These are phyloP conservation scores for Aspergillus funiculosus DNA, from an alignment of 495 filamentous ascomycete species.

Conservation along the genomic window DNA sequence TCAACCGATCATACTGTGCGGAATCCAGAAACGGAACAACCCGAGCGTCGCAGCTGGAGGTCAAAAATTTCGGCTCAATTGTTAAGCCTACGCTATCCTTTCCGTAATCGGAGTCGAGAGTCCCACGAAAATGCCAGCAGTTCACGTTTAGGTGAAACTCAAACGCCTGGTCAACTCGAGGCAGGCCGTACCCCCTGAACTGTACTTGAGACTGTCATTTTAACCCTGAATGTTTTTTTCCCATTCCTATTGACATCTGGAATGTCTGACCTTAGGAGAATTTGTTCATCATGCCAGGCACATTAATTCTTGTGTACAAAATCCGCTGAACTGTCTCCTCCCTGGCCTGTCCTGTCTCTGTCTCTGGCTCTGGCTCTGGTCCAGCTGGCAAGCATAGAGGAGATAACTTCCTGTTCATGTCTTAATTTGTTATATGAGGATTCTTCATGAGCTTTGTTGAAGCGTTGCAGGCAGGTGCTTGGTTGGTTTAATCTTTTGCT, in stretches of 20 bases:
- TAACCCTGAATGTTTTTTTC: conserved; percentile 6
- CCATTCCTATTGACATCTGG: conserved; percentile 26
- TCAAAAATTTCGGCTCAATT: neutral
- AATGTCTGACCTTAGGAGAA: conserved; percentile 25
- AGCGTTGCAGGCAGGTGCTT: no score
- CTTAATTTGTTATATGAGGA: no score
- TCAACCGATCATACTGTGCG: neutral
- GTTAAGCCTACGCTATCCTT: conserved; percentile 1
- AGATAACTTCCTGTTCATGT: no score
- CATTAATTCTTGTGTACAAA: neutral
- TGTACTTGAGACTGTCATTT: neutral
- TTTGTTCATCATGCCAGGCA: neutral
- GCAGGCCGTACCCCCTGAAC: conserved; percentile 19
- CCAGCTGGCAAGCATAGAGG: no score
- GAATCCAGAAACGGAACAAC: neutral
- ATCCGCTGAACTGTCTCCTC: neutral
- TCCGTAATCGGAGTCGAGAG: neutral
- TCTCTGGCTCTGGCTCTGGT: no score
- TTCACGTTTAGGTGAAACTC: conserved; percentile 1
- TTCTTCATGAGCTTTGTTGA: no score
- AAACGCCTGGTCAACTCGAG: conserved; percentile 33
- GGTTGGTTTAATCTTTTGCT: no score
- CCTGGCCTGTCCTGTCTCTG: neutral
- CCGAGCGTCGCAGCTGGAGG: neutral
- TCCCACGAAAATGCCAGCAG: neutral